Evolutionary conservation across 441 rosid genomes (phyloP).

Genomic region (Gossypium schwendimanii): DNA sequence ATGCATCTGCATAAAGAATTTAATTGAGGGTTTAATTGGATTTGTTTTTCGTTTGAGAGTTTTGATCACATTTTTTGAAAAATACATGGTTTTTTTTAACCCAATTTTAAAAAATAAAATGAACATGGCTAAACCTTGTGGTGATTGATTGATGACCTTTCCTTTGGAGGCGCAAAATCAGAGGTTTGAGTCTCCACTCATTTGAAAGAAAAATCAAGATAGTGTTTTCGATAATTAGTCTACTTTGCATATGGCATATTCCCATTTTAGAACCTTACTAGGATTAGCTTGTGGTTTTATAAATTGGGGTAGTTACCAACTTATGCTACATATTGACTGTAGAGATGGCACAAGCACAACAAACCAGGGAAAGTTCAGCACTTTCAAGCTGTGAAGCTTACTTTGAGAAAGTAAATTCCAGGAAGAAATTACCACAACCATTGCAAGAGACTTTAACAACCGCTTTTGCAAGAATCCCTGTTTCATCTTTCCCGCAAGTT

Average conservation of each 20-base stretch:
- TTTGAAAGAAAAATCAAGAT: neutral
- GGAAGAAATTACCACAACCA: conserved; percentile 45
- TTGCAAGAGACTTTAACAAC: conserved; percentile 46
- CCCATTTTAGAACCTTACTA: too few relatives aligned
- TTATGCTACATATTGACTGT: neutral
- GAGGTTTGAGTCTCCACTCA: neutral
- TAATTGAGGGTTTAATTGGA: too few relatives aligned
- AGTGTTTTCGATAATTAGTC: neutral
- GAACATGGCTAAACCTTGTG: neutral
- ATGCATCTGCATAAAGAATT: too few relatives aligned
- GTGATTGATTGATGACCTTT: neutral
- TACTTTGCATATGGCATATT: too few relatives aligned
- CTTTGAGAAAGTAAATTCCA: conserved; percentile 47
- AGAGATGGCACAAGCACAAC: conserved; percentile 33
- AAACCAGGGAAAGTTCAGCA: conserved; percentile 15
- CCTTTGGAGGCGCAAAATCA: neutral
- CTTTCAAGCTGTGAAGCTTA: conserved; percentile 43
- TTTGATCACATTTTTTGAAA: too few relatives aligned
- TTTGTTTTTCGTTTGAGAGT: too few relatives aligned
- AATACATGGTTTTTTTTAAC: too few relatives aligned
- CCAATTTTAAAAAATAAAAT: neutral
- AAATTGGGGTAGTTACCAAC: neutral
- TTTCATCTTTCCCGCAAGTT: conserved; percentile 51
- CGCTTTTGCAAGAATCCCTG: conserved; percentile 51
- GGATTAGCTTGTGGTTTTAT: neutral